Base-by-base conservation (phyloP, 805 yeast genomes). In the Saccharomycopsis fermentans region DNA sequence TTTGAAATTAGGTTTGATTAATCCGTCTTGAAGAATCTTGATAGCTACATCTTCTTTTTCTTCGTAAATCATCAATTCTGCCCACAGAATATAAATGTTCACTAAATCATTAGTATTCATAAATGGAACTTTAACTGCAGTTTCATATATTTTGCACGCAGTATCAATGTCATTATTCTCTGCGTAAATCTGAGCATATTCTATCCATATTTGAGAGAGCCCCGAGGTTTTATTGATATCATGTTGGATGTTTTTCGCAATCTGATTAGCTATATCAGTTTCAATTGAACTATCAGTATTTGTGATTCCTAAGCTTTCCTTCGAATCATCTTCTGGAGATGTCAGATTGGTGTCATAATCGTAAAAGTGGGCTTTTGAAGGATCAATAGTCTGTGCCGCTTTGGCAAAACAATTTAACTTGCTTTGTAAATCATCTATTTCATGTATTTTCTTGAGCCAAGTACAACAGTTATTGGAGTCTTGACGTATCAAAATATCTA, bases 1-100 rank as follows among this genome's bases (percentile, higher is more conserved):
- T 37, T 40, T 59, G 53, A 60, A 60, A 67, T 54, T 63, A 66
- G 57, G 53, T 60, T 8, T 12, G 58, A 64, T 57, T 36, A 70
- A 67, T 1, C 75, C 69, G 16, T 62, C 60, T 51, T 70, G 68
- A 0, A 81, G 77, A 2, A 75, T 71, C 12, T 63, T 63, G 3
- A 80, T 69, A 0, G 82, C 81, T 11, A 64, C 68, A 48, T 72
- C 60, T 80, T 64, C 14, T 81, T 71, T 40, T 66, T 69, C 29
- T 73, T 65, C 2, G 34, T 87, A 65, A 60, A 84, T 86, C 70
- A 81, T 71, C 12, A 43, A 43, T 58, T 86, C 86, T 5, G 86
- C 75, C 96, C 97, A 91, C 17, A 77, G 78, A n/a, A 81, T 72
- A 79, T 90, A 87, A 6, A 91, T 69, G 2, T 77, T 78, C 1